Percentiles rank a stretch among this genome's conserved stretches.
Evolutionary conservation across 345 rosid species (phyloP).

Genomic region (Gossypium arboreum): DNA sequence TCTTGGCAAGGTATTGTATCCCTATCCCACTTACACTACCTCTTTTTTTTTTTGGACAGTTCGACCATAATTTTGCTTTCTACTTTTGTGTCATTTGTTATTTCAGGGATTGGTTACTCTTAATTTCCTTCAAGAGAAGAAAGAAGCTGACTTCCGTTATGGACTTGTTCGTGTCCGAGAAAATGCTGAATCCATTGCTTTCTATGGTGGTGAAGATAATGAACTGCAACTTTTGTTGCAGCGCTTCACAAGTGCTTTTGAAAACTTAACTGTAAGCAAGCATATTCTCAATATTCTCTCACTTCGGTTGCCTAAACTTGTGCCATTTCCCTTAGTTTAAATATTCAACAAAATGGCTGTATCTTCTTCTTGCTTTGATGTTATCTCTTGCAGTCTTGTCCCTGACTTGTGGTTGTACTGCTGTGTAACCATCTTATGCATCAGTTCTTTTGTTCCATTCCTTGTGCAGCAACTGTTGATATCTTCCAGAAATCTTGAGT

Average conservation of each 20-base stretch:
- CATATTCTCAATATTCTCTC: conserved; percentile 19
- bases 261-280: conserved; percentile 63
- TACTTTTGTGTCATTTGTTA: neutral
- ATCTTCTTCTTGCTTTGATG: conserved; percentile 1
- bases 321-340: neutral
- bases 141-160: conserved; percentile 95
- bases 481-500: conserved; percentile 93
- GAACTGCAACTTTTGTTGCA: conserved; percentile 83
- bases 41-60: neutral
- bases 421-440: neutral
- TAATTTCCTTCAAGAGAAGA: conserved; percentile 96
- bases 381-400: neutral
- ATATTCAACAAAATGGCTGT: neutral
- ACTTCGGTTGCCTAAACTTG: conserved; percentile 6
- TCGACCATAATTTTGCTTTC: neutral
- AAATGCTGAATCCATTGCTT: conserved; percentile 95
- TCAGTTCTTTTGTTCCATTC: neutral
- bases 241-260: conserved; percentile 86
- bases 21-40: neutral
- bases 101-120: conserved; percentile 79
- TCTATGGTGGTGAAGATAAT: conserved; percentile 88
- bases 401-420: neutral
- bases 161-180: conserved; percentile 95
- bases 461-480: conserved; percentile 73
- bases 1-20: conserved; percentile 66